Evolutionary conservation across 192 early-diverging fungal genomes (phyloP), one percentile per base, ranked within the genome.

Genomic region (Rhizophlyctis rosea): DNA sequence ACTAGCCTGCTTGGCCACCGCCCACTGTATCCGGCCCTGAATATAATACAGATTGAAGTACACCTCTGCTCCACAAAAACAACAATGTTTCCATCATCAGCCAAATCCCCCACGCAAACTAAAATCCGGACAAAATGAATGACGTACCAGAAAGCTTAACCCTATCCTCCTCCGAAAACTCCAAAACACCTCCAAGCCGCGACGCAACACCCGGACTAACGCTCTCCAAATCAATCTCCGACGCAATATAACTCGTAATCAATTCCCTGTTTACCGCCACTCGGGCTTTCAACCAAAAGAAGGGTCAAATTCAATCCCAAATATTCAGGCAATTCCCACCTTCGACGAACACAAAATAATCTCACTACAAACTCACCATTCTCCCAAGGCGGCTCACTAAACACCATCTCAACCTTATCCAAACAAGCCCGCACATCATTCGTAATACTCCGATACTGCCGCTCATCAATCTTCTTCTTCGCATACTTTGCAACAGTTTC

Each of bases 341-440:
- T 44, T 18, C 39, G 18, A 44, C 39, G 18, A 18, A 44, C 39
- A 44, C 18, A 18, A 44, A 44, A 18, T 13, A 44, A 44, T 18
- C n/a, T n/a, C n/a, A n/a, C n/a, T n/a, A n/a, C n/a, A n/a, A 59
- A 2, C 47, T 67, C 72, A 70, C 76, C 58, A 51, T 83, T 73
- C 34, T 77, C 69, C n/a, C 64, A 61, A n/a, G 87, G 87, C 0
- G 77, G 71, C 18, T 72, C 33, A 3, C 73, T 69, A 47, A 80
- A 73, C 5, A 81, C 62, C 18, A 78, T 71, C 7, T 73, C 68
- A 4, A 88, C 70, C 34, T 76, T 73, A 62, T 86, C 87, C 23
- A 87, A 71, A 0, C 74, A 82, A 58, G 81, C 76, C 50, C 80
- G 82, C n/a, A 88, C 47, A 58, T 87, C 87, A 18, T 70, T 74